A percentile compares a stretch with the other conserved stretches of the same genome.
These are phyloP conservation scores for Arthrobotrys entomopaga DNA, from an alignment of 2,329 filamentous ascomycete genomes.

Conservation along the genomic window DNA sequence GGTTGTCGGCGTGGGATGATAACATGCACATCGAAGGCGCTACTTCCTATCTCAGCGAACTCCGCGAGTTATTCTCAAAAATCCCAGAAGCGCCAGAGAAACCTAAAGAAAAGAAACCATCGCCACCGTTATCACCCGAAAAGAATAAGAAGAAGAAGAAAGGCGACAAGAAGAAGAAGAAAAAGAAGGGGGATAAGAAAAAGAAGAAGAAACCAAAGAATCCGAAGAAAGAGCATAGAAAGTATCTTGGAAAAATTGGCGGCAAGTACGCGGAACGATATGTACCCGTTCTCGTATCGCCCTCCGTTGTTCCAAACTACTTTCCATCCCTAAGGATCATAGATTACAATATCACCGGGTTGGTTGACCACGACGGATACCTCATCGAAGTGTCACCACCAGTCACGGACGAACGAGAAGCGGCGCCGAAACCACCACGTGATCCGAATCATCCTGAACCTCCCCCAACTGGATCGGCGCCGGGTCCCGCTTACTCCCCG, in stretches of 20 bases:
- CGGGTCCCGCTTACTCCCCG: slow-evolving; percentile 88
- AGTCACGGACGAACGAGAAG: slow-evolving; percentile 56
- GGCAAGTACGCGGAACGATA: slow-evolving; percentile 87
- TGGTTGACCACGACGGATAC: slow-evolving; percentile 66
- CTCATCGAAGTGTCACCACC: slow-evolving; percentile 61
- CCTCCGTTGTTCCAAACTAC: slow-evolving; percentile 92
- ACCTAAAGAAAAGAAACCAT: slow-evolving; percentile 60
- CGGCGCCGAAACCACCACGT: slow-evolving; percentile 64
- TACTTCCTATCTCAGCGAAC: slow-evolving; percentile 48
- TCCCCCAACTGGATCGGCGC: slow-evolving; percentile 76
- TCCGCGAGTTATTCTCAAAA: slow-evolving; percentile 48
- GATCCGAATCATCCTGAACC: slow-evolving; percentile 68
- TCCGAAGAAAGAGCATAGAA: slow-evolving; percentile 65
- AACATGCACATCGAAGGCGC: slow-evolving; percentile 23
- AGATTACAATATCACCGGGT: slow-evolving; percentile 88
- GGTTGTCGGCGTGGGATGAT: slow-evolving; percentile 45
- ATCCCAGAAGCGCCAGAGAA: slow-evolving; percentile 38
- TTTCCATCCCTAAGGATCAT: slow-evolving; percentile 89
- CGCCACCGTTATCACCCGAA: background rate
- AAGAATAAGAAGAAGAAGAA: slow-evolving; percentile 59
- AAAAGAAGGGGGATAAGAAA: slow-evolving; percentile 62
- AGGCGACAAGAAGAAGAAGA: slow-evolving; percentile 59
- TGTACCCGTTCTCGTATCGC: slow-evolving; percentile 79
- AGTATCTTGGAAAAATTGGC: slow-evolving; percentile 75
- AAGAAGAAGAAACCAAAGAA: slow-evolving; percentile 67